phyloP scores from a whole-genome alignment of 2,329 filamentous ascomycete species.

The Zalaria obscura region DNA sequence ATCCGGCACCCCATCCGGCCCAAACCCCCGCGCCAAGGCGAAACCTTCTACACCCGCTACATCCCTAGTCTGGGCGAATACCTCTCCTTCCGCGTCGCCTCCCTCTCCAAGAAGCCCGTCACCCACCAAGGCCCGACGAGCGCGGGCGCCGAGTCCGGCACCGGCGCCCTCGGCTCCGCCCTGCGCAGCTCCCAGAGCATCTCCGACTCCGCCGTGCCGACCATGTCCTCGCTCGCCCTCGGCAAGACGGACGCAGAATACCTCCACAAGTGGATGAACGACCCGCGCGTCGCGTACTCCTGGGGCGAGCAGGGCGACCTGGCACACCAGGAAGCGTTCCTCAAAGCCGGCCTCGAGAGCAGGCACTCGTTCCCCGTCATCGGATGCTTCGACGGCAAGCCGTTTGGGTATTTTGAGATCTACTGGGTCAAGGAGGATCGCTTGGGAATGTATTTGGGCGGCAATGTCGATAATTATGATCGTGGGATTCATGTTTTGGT shows the following conservation, averaged over 20 bases:
- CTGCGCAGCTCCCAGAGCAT: conserved; percentile 25
- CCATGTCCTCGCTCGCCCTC: conserved; percentile 13
- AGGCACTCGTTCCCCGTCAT: conserved; percentile 80
- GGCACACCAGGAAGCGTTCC: conserved; percentile 49
- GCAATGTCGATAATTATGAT: conserved; percentile 63
- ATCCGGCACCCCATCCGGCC: conserved; percentile 75
- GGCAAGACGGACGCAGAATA: conserved; percentile 47
- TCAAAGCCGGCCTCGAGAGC: conserved; percentile 49
- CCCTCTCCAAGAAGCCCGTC: conserved; percentile 48
- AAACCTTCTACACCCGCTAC: conserved; percentile 81
- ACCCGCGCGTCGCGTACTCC: conserved; percentile 66
- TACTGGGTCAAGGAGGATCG: conserved; percentile 96
- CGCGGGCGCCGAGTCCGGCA: conserved; percentile 22
- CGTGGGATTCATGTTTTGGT: conserved; percentile 78
- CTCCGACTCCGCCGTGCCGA: conserved; percentile 33
- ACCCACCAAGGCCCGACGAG: conserved; percentile 51
- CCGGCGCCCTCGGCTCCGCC: conserved; percentile 4
- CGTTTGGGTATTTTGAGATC: conserved; percentile 94
- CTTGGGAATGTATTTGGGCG: conserved; percentile 53
- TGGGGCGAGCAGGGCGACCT: conserved; percentile 57
- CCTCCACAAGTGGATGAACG: conserved; percentile 78
- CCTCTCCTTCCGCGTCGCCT: conserved; percentile 77
- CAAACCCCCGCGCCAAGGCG: conserved; percentile 79
- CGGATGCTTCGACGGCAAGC: conserved; percentile 84
- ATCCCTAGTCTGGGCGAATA: conserved; percentile 72